Evolutionary conservation across 2,329 filamentous ascomycete species (phyloP).

Genomic region (Keithomyces neogunnii): DNA sequence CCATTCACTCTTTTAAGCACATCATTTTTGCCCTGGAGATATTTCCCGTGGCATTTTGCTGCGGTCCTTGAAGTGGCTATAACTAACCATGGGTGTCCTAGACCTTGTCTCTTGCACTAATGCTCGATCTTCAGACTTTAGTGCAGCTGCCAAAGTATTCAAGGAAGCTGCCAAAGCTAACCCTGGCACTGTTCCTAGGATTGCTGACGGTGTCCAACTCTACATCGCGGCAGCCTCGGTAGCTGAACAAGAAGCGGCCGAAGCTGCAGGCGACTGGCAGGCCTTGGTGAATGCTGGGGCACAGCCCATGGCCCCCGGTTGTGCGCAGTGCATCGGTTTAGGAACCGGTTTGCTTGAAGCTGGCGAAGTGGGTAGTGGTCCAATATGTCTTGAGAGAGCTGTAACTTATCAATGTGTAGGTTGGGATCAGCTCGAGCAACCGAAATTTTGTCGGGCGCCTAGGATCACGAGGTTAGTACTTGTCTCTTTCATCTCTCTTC

Average conservation of each 20-base stretch:
- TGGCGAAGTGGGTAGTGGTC: too few species aligned
- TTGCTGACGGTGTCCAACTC: slow-evolving; percentile 68
- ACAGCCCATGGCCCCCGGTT: too few species aligned
- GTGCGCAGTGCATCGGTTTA: too few species aligned
- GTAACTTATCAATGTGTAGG: too few species aligned
- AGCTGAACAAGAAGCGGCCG: slow-evolving; percentile 65
- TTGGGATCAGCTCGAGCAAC: too few species aligned
- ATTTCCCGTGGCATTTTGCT: too few species aligned
- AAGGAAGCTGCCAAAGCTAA: slow-evolving; percentile 58
- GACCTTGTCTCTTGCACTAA: slow-evolving; percentile 92
- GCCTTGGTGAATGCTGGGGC: slow-evolving; percentile 36
- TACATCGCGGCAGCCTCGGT: slow-evolving; percentile 82
- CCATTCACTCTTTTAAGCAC: too few species aligned
- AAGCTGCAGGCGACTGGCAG: slow-evolving; percentile 78
- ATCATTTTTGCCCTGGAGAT: too few species aligned
- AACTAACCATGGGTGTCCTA: slow-evolving; percentile 65
- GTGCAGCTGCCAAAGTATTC: slow-evolving; percentile 60
- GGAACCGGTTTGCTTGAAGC: too few species aligned
- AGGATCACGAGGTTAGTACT: too few species aligned
- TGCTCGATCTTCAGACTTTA: slow-evolving; percentile 61
- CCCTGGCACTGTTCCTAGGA: slow-evolving; percentile 52
- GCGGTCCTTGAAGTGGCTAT: slow-evolving; percentile 29
- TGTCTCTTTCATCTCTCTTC: background rate
- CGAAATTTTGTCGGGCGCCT: too few species aligned
- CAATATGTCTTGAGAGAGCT: too few species aligned